These are phyloP conservation scores for Gossypium turneri DNA, from an alignment of 345 rosid species.

Conservation along the genomic window DNA sequence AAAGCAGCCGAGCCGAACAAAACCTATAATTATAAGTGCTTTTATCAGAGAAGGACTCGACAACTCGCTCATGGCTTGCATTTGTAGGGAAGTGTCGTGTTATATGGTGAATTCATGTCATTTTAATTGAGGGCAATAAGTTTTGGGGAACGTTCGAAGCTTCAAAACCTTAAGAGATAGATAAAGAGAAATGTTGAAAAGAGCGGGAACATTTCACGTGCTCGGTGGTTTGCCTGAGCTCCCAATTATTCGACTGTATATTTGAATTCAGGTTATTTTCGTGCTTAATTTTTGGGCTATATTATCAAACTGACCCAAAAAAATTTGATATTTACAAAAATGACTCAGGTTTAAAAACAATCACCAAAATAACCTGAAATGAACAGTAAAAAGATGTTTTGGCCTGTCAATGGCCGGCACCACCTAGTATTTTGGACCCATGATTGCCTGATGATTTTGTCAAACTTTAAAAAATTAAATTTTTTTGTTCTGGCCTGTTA, in stretches of 20 bases:
- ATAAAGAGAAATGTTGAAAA: constrained; percentile 6
- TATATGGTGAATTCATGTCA: constrained; percentile 27
- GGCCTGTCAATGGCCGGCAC: too few relatives aligned
- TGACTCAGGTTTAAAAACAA: too few relatives aligned
- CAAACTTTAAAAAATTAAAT: too few relatives aligned
- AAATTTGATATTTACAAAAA: too few relatives aligned
- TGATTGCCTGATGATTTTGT: too few relatives aligned
- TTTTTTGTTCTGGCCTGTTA: too few relatives aligned
- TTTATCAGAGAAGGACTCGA: constrained; percentile 9
- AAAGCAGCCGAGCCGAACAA: neutral
- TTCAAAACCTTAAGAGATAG: constrained; percentile 55
- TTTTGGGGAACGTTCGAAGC: constrained; percentile 12
- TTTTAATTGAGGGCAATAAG: constrained; percentile 24
- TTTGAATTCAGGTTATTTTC: constrained; percentile 45
- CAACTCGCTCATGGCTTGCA: constrained; percentile 22
- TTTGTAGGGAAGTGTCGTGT: constrained; percentile 19
- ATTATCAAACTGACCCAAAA: too few relatives aligned
- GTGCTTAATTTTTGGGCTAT: too few relatives aligned
- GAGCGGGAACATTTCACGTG: constrained; percentile 24
- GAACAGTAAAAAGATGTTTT: too few relatives aligned
- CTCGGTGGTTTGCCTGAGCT: constrained; percentile 37
- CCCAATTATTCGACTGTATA: constrained; percentile 23
- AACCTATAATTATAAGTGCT: constrained; percentile 4
- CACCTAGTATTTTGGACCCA: too few relatives aligned
- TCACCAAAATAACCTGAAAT: too few relatives aligned